Percentiles rank a stretch among this genome's conserved stretches.
phyloP scores from a whole-genome alignment of 169 alveolate genomes.

The Plasmodium malariae region DNA sequence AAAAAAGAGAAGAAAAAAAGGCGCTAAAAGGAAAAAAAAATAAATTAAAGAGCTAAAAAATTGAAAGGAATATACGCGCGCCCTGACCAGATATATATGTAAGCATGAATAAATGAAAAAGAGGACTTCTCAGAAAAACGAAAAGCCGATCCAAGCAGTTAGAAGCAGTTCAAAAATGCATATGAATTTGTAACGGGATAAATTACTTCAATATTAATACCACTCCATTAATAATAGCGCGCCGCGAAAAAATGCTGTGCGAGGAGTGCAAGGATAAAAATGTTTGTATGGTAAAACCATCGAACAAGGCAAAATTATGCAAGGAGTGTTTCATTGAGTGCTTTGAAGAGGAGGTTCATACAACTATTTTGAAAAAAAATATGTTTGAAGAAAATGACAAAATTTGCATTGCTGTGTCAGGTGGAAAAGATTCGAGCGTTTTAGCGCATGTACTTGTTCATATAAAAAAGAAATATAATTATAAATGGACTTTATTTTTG shows the following conservation, averaged over 20 bases:
- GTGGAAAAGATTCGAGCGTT: constrained; percentile 99
- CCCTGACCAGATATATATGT: too few relatives aligned
- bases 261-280: constrained; percentile 84
- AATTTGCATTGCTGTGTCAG: constrained; percentile 97
- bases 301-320: constrained; percentile 92
- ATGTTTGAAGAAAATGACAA: constrained; percentile 92
- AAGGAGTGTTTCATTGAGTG: constrained; percentile 93
- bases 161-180: too few relatives aligned
- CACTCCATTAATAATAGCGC: too few relatives aligned
- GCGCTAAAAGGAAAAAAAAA: too few relatives aligned
- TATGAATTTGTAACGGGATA: too few relatives aligned
- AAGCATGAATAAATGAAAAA: too few relatives aligned
- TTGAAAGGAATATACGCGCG: too few relatives aligned
- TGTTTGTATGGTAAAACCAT: constrained; percentile 93
- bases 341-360: constrained; percentile 96
- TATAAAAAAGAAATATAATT: constrained; percentile 92
- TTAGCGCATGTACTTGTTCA: constrained; percentile 94
- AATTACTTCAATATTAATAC: too few relatives aligned
- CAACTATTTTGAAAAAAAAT: constrained; percentile 84
- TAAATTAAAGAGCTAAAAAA: too few relatives aligned
- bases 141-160: too few relatives aligned
- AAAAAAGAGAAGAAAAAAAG: too few relatives aligned
- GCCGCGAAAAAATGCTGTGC: constrained; percentile 57
- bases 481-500: constrained; percentile 92
- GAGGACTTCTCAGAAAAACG: too few relatives aligned